Conservation (phyloP, 768 basidiomycete species). For the Tylopilus rubrobrunneus region DNA sequence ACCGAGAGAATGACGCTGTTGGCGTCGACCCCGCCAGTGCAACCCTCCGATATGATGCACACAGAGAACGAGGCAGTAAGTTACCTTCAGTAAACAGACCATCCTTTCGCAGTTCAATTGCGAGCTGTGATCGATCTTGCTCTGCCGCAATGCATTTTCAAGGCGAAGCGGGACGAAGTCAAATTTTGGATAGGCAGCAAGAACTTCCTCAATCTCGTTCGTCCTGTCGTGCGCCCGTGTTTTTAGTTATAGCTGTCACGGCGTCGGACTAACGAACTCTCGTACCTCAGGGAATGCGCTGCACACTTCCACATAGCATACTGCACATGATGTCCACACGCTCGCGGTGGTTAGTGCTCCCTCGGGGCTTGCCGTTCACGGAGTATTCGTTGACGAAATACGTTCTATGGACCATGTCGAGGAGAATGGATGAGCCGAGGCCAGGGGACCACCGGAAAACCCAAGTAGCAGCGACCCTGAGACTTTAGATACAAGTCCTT, state of each 20-base stretch:
- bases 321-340: constrained; percentile 59
- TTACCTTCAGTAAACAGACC: constrained; percentile 37
- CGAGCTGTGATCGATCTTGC: constrained; percentile 26
- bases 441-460: constrained; percentile 60
- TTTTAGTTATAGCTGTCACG: constrained; percentile 9
- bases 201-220: constrained; percentile 44
- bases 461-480: constrained; percentile 53
- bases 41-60: too few species aligned
- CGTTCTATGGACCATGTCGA: constrained; percentile 60
- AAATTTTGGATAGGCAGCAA: constrained; percentile 46
- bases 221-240: constrained; percentile 52
- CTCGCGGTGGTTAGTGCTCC: constrained; percentile 61
- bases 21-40: too few species aligned
- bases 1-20: too few species aligned
- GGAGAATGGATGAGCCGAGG: constrained; percentile 65
- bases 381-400: constrained; percentile 43
- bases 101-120: constrained; percentile 52
- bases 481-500: constrained; percentile 47
- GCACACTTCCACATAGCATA: constrained; percentile 71
- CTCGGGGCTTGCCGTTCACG: constrained; percentile 33
- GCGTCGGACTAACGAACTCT: constrained; percentile 5
- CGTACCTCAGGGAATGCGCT: constrained; percentile 59
- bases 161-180: constrained; percentile 62
- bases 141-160: constrained; percentile 58
- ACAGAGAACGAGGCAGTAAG: background rate